Conservation (phyloP, 2,329 filamentous ascomycete genomes). For the Cercospora canescens region DNA sequence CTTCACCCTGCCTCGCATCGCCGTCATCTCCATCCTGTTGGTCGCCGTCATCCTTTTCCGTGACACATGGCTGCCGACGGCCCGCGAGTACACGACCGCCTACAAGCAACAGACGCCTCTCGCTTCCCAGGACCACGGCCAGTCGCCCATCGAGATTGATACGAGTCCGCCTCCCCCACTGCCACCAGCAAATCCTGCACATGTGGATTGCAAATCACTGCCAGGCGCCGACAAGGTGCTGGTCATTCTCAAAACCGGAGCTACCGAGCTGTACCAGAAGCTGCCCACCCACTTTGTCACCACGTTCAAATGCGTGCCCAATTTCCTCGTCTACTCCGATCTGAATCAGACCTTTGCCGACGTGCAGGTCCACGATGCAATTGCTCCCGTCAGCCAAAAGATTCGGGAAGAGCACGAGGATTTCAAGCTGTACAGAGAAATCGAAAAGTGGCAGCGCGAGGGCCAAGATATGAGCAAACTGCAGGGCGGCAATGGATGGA, state of each 20-base stretch:
- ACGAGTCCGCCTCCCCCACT: slow-evolving; percentile 5
- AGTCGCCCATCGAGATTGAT: background rate
- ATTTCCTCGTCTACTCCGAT: slow-evolving; percentile 53
- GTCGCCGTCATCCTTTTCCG: slow-evolving; percentile 29
- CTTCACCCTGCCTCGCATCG: slow-evolving; percentile 25
- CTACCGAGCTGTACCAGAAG: slow-evolving; percentile 58
- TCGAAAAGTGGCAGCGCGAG: slow-evolving; percentile 33
- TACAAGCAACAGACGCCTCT: slow-evolving; percentile 1
- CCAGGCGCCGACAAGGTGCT: slow-evolving; percentile 52
- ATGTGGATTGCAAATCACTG: slow-evolving; percentile 24
- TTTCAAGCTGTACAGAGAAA: slow-evolving; percentile 36
- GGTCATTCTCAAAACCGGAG: slow-evolving; percentile 60
- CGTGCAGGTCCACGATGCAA: slow-evolving; percentile 39
- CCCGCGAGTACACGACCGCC: slow-evolving; percentile 1
- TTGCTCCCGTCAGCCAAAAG: slow-evolving; percentile 31
- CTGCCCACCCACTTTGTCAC: slow-evolving; percentile 58
- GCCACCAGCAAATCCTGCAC: background rate
- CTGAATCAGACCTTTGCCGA: slow-evolving; percentile 48
- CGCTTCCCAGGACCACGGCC: background rate
- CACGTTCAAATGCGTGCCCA: slow-evolving; percentile 51
- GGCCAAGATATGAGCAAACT: slow-evolving; percentile 35
- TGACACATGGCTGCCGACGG: slow-evolving; percentile 29
- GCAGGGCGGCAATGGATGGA: slow-evolving; percentile 48
- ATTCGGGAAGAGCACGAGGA: slow-evolving; percentile 34
- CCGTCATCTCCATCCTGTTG: slow-evolving; percentile 28